A percentile compares a stretch with the other conserved stretches of the same genome.
Evolutionary conservation across 805 yeast species (phyloP).

Genomic region (Wickerhamiella sorbophila): DNA sequence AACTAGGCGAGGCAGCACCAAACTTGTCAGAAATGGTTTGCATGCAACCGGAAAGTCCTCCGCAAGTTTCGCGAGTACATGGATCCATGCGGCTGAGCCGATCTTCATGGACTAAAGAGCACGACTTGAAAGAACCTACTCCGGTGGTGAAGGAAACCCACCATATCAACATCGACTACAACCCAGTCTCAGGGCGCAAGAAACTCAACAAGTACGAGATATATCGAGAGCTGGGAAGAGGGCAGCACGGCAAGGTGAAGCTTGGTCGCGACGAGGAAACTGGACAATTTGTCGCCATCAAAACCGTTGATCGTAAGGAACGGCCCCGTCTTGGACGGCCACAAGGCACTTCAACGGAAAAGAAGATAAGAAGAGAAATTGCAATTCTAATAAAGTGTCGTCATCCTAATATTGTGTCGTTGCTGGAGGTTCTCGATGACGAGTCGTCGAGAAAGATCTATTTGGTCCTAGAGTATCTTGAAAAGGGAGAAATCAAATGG

Average conservation of each 20-base stretch:
- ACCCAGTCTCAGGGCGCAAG: constrained; percentile 71
- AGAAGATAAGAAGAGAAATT: constrained; percentile 69
- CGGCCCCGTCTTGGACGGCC: constrained; percentile 40
- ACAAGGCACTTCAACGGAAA: constrained; percentile 38
- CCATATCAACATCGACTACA: constrained; percentile 68
- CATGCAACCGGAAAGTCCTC: not conserved
- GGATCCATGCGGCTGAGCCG: not conserved
- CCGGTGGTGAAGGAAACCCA: constrained; percentile 67
- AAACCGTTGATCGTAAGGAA: constrained; percentile 69
- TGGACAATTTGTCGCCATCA: constrained; percentile 65
- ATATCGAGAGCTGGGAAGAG: constrained; percentile 72
- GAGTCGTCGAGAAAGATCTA: constrained; percentile 70
- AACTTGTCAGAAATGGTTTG: not conserved
- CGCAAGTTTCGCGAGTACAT: not conserved
- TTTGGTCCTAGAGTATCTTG: constrained; percentile 76
- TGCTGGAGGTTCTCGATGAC: constrained; percentile 83
- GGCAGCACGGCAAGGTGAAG: constrained; percentile 98
- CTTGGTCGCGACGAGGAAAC: constrained; percentile 61
- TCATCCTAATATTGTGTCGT: constrained; percentile 83
- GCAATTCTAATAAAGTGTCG: constrained; percentile 85
- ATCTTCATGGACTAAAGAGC: not conserved
- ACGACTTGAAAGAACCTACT: not conserved
- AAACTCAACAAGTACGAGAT: constrained; percentile 83
- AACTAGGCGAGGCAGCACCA: not conserved
- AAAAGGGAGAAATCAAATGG: constrained; percentile 88